Evolutionary conservation across 1,139 yeast genomes (phyloP).

Genomic region (Geotrichum siamense): DNA sequence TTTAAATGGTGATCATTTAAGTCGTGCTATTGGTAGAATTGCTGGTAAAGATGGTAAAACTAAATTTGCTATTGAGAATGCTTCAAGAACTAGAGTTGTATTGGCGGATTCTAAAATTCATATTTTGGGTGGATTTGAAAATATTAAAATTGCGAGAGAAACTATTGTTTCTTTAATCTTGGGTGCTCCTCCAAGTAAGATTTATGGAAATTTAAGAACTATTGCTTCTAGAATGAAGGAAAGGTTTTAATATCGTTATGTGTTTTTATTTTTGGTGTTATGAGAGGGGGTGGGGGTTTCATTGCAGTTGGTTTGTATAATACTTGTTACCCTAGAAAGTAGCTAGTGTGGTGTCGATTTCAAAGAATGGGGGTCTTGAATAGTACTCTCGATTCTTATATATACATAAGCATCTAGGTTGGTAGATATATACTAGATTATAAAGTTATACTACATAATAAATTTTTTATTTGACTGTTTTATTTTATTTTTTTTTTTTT

Average conservation of each 20-base stretch:
- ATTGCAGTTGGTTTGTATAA: constrained; percentile 6
- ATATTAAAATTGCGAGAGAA: constrained; percentile 95
- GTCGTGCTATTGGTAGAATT: constrained; percentile 98
- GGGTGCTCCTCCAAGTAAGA: constrained; percentile 98
- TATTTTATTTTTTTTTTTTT: too few relatives aligned
- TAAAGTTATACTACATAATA: too few relatives aligned
- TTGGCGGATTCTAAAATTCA: constrained; percentile 95
- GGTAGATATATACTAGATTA: too few relatives aligned
- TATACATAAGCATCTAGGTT: too few relatives aligned
- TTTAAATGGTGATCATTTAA: constrained; percentile 87
- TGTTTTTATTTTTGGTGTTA: background rate
- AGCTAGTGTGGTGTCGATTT: too few relatives aligned
- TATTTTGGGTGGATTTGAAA: constrained; percentile 93
- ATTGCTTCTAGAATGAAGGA: constrained; percentile 97
- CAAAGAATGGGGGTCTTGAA: too few relatives aligned
- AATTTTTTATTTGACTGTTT: too few relatives aligned
- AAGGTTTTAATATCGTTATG: constrained; percentile 49
- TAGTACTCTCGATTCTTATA: too few relatives aligned
- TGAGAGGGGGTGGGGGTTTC: background rate
- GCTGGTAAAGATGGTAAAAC: constrained; percentile 99
- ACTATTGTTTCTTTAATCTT: constrained; percentile 89
- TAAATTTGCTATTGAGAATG: constrained; percentile 95
- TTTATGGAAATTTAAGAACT: constrained; percentile 92
- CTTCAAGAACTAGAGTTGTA: constrained; percentile 95
- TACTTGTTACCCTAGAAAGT: too few relatives aligned